Percentiles rank a stretch among this genome's conserved stretches.
Evolutionary conservation across 108 stramenopile genomes (phyloP).

Genomic region (Parietichytrium sp.): DNA sequence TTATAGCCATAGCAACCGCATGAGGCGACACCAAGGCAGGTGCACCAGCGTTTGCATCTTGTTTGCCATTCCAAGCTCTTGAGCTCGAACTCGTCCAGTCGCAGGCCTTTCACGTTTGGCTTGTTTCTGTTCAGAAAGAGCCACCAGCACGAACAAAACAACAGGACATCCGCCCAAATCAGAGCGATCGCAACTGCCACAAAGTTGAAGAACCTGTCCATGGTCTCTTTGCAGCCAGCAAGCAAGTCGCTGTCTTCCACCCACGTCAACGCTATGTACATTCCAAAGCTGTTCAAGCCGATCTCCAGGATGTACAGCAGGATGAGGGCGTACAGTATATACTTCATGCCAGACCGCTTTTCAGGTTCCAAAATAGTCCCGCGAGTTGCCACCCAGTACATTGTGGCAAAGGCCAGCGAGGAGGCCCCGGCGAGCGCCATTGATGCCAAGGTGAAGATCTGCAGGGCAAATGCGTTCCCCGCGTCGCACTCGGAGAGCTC

Average conservation of each 20-base stretch:
- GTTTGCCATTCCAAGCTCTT: not conserved
- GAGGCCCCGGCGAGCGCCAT: not conserved
- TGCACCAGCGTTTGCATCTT: not conserved
- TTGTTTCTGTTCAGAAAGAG: not conserved
- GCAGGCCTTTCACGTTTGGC: not conserved
- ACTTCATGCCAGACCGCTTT: not conserved
- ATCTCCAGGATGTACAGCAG: not conserved
- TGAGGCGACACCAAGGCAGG: not conserved
- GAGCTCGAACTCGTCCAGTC: not conserved
- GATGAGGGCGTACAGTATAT: not conserved
- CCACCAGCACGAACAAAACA: not conserved
- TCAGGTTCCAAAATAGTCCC: not conserved
- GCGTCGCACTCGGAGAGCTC: too few species aligned
- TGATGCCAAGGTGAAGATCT: too few species aligned
- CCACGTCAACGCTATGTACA: not conserved
- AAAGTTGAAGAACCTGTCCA: not conserved
- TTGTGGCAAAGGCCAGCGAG: not conserved
- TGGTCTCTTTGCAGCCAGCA: not conserved
- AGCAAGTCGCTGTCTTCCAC: too few species aligned
- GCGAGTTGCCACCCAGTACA: not conserved
- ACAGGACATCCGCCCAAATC: not conserved
- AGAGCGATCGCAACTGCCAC: not conserved
- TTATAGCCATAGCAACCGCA: not conserved
- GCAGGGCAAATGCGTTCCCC: too few species aligned
- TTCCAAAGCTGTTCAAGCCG: not conserved